These are phyloP conservation scores for Mucor ambiguus DNA, from an alignment of 371 early-diverging fungal species.

Conservation along the genomic window DNA sequence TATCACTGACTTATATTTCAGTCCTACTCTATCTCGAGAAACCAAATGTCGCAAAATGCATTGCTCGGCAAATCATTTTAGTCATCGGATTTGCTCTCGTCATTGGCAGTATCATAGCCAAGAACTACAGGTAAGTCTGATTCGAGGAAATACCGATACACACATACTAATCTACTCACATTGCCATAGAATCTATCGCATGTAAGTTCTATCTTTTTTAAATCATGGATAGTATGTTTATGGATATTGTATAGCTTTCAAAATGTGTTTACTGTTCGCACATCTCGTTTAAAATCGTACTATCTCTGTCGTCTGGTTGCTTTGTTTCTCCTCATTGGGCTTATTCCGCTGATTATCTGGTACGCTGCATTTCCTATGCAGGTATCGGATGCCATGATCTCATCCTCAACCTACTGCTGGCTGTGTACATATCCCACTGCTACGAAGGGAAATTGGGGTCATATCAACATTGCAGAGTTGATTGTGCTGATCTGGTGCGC, in stretches of 20 bases:
- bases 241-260: conserved; percentile 28
- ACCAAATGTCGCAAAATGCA: conserved; percentile 32
- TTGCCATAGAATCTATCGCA: conserved; percentile 38
- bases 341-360: conserved; percentile 36
- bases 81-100: conserved; percentile 33
- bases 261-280: conserved; percentile 45
- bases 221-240: not conserved
- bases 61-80: conserved; percentile 28
- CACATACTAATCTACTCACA: not conserved
- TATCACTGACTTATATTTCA: conserved; percentile 27
- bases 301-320: conserved; percentile 38
- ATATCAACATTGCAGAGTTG: conserved; percentile 24
- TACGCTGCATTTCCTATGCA: conserved; percentile 25
- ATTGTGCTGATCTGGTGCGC: conserved; percentile 26
- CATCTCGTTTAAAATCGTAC: conserved; percentile 36
- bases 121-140: conserved; percentile 37
- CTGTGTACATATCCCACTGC: conserved; percentile 35
- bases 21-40: conserved; percentile 23
- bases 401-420: conserved; percentile 30
- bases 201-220: conserved; percentile 23
- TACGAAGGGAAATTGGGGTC: conserved; percentile 20
- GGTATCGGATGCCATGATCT: conserved; percentile 12
- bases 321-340: conserved; percentile 20
- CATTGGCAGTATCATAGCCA: conserved; percentile 48
- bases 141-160: not conserved